phyloP scores from a whole-genome alignment of 805 yeast genomes.

The Yarrowia sp. region DNA sequence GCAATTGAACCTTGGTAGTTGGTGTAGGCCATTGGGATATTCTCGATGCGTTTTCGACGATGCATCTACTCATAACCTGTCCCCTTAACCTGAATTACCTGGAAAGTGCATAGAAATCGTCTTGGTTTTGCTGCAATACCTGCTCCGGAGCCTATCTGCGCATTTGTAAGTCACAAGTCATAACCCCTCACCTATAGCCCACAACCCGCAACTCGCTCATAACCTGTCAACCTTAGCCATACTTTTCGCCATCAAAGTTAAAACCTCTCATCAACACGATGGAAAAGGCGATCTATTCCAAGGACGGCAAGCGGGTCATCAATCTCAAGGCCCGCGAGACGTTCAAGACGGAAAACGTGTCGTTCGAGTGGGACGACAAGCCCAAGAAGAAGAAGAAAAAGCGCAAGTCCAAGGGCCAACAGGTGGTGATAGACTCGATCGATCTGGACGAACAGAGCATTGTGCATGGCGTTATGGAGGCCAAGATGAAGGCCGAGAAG shows the following conservation, averaged over 20 bases:
- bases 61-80: no score
- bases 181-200: no score
- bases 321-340: conserved; percentile 25
- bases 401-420: conserved; percentile 37
- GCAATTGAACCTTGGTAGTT: conserved; percentile 1
- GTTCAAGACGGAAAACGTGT: conserved; percentile 23
- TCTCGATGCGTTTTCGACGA: no score
- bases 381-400: conserved; percentile 37
- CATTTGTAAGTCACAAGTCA: no score
- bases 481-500: conserved; percentile 11
- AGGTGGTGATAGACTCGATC: conserved; percentile 10
- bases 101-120: no score
- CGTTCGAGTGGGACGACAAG: conserved; percentile 20
- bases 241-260: conserved; percentile 18
- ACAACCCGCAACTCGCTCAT: no score
- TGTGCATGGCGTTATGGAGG: conserved; percentile 17
- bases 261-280: conserved; percentile 7
- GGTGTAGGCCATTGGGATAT: no score
- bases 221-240: conserved; percentile 5
- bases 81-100: no score
- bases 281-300: conserved; percentile 25
- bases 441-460: conserved; percentile 15
- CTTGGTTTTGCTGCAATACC: no score
- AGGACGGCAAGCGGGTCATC: conserved; percentile 24
- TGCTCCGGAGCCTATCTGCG: no score